A percentile compares a stretch with the other conserved stretches of the same genome.
Evolutionary conservation across 2,329 filamentous ascomycete species (phyloP).

Genomic region (Gremmenia infestans): DNA sequence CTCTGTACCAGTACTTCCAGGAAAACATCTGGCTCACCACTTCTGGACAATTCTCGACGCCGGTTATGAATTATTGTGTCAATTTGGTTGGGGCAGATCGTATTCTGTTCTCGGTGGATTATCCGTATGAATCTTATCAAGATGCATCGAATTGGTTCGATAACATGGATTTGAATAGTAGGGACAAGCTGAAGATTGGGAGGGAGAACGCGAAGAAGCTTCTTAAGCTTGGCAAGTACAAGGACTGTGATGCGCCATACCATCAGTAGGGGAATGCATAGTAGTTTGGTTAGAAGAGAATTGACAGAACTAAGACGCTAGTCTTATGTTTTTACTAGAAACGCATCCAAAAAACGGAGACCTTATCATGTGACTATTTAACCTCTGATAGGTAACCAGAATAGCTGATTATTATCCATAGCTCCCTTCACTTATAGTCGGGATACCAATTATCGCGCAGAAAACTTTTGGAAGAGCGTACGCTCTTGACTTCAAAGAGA

Average conservation of each 20-base stretch:
- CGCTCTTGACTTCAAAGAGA: no score
- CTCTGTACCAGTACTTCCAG: constrained; percentile 48
- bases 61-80: constrained; percentile 45
- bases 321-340: no score
- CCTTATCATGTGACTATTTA: no score
- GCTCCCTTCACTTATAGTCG: no score
- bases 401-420: no score
- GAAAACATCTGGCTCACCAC: constrained; percentile 54
- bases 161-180: constrained; percentile 34
- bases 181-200: constrained; percentile 38
- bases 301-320: no score
- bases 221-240: constrained; percentile 30
- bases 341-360: no score
- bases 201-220: constrained; percentile 42
- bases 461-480: no score
- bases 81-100: constrained; percentile 45
- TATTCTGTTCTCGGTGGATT: constrained; percentile 49
- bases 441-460: no score
- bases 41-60: constrained; percentile 50
- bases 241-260: background rate
- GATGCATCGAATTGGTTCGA: constrained; percentile 40
- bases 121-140: constrained; percentile 45
- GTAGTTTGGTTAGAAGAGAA: no score
- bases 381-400: no score
- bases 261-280: no score